These are phyloP conservation scores for Suillus bovinus DNA, from an alignment of 768 basidiomycete species.

Conservation along the genomic window DNA sequence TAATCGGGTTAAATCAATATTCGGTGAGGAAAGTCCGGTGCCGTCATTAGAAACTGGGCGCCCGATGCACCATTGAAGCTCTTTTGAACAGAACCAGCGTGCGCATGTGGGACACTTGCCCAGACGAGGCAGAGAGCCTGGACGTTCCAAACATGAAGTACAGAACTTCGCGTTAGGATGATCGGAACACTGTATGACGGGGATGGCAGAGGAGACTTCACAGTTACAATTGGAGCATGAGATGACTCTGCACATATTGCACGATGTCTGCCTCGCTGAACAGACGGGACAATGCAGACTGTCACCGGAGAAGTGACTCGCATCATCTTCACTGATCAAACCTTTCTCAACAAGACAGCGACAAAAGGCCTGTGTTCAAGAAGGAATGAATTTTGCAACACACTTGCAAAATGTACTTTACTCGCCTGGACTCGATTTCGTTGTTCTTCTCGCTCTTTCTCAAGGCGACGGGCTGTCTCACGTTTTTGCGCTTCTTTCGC, in stretches of 20 bases:
- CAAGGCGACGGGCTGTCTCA: not conserved
- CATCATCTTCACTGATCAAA: not conserved
- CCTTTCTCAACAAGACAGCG: slow-evolving; percentile 1
- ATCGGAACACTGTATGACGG: not conserved
- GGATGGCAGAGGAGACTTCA: not conserved
- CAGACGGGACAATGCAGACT: slow-evolving; percentile 3
- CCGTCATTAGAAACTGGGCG: not conserved
- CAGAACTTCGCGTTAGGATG: not conserved
- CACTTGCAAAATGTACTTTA: not conserved
- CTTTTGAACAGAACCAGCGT: not conserved
- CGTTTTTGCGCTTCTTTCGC: not conserved
- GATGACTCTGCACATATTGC: not conserved
- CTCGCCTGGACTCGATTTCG: not conserved
- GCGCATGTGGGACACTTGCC: not conserved
- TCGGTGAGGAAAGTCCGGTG: not conserved
- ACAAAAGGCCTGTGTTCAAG: not conserved
- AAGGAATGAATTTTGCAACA: not conserved
- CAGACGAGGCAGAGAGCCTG: not conserved
- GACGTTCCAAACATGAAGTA: not conserved
- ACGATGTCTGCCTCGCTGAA: not conserved
- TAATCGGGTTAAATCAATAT: not conserved
- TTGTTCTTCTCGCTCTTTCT: slow-evolving; percentile 1
- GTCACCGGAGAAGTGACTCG: not conserved
- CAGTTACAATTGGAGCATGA: slow-evolving; percentile 1
- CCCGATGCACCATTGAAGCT: slow-evolving; percentile 5